Conservation (phyloP, 75 land plant genomes). For the Cunninghamia lanceolata region DNA sequence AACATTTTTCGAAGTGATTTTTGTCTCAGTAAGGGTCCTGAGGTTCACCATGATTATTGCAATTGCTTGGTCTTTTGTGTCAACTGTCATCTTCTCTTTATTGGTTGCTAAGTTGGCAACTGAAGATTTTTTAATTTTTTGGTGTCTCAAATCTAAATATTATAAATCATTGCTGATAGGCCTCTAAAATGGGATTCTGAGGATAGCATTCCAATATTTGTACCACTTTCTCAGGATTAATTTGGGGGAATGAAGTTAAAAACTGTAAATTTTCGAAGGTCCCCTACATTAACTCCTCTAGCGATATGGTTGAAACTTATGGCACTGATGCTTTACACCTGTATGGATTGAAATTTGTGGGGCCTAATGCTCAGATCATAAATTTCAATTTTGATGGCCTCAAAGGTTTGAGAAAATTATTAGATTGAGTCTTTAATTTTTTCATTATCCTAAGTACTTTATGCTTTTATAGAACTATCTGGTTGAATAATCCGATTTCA, state of each 20-base stretch:
- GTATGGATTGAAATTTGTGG: background rate
- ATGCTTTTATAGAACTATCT: background rate
- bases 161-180: too few relatives aligned
- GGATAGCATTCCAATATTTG: too few relatives aligned
- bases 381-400: background rate
- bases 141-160: too few relatives aligned
- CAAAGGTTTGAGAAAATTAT: background rate
- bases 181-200: too few relatives aligned
- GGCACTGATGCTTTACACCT: background rate
- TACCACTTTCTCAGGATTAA: background rate
- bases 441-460: background rate
- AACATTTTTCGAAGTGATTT: too few relatives aligned
- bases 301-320: background rate
- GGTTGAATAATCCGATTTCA: background rate
- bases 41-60: too few relatives aligned
- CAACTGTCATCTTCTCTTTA: too few relatives aligned
- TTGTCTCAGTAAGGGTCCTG: too few relatives aligned
- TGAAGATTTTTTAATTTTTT: too few relatives aligned
- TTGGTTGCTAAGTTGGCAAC: too few relatives aligned
- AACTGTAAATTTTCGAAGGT: background rate
- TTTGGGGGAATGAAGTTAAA: background rate
- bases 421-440: background rate
- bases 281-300: background rate
- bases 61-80: too few relatives aligned
- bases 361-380: background rate